Evolutionary conservation across 2,329 filamentous ascomycete species (phyloP).

Genomic region (Immersiporthe knoxdaviesiana): DNA sequence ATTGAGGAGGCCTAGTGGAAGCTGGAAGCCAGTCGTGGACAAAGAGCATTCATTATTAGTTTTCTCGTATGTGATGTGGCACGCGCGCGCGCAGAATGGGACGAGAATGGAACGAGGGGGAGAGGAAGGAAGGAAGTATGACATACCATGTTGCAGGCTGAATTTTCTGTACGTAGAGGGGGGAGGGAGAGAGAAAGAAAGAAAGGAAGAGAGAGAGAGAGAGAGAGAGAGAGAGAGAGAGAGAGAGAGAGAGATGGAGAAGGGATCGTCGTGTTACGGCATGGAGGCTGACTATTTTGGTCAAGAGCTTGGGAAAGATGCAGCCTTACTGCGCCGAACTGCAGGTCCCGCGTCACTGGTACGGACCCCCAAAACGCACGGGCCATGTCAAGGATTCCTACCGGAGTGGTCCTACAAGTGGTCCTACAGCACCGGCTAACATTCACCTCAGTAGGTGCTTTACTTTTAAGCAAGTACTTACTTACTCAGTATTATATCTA

Average conservation of each 20-base stretch:
- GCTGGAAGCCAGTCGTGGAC: slow-evolving; percentile 45
- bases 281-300: slow-evolving; percentile 9
- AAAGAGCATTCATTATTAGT: not conserved
- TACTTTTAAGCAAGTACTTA: too few relatives aligned
- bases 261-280: slow-evolving; percentile 16
- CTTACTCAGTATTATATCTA: too few relatives aligned
- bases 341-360: slow-evolving; percentile 26
- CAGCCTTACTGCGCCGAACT: slow-evolving; percentile 2
- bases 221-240: not conserved
- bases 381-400: slow-evolving; percentile 14
- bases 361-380: slow-evolving; percentile 19
- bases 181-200: not conserved
- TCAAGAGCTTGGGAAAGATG: not conserved
- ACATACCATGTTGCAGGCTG: slow-evolving; percentile 25
- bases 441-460: too few relatives aligned
- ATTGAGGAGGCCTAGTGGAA: slow-evolving; percentile 82
- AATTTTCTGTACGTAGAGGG: not conserved
- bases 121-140: not conserved
- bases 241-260: not conserved
- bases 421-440: too few relatives aligned
- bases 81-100: not conserved
- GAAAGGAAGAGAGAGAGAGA: not conserved
- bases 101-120: too few relatives aligned
- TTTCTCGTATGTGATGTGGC: not conserved
- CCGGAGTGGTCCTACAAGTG: not conserved